Conservation (phyloP, 2,329 filamentous ascomycete genomes). For the Elsinoe ampelina region DNA sequence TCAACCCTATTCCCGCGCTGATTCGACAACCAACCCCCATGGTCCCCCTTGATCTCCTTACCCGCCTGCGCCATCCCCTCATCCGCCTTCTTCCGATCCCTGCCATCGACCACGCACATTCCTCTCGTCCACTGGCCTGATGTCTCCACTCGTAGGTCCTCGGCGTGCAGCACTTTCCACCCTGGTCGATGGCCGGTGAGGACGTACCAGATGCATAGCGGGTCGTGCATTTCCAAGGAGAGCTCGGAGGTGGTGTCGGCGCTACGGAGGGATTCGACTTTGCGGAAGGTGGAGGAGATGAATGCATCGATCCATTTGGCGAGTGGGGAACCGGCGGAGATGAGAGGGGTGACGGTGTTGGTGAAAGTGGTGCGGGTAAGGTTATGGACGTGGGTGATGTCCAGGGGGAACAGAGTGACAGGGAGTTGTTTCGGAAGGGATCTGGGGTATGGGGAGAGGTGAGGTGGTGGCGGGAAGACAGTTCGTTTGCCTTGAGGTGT, state of each 20-base stretch:
- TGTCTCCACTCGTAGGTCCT: conserved; percentile 86
- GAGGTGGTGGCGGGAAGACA: conserved; percentile 24
- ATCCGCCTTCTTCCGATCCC: conserved; percentile 48
- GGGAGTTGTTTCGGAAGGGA: conserved; percentile 34
- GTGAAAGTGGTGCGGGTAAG: conserved; percentile 34
- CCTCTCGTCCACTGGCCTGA: conserved; percentile 89
- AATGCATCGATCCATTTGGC: conserved; percentile 39
- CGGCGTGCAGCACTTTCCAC: conserved; percentile 36
- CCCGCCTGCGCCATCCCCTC: neutral
- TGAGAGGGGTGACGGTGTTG: conserved; percentile 23
- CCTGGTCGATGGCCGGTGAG: conserved; percentile 17
- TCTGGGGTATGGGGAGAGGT: conserved; percentile 32
- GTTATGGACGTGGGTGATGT: conserved; percentile 38
- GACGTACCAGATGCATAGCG: conserved; percentile 30
- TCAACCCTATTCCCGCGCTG: conserved; percentile 70
- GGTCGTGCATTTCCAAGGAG: conserved; percentile 39
- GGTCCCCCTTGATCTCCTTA: conserved; percentile 58
- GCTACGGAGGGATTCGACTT: conserved; percentile 33
- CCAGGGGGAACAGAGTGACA: conserved; percentile 40
- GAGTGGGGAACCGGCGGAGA: conserved; percentile 31
- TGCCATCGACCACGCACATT: conserved; percentile 75
- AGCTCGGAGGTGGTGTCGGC: conserved; percentile 28
- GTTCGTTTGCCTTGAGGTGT: conserved; percentile 24
- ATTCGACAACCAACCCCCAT: conserved; percentile 61
- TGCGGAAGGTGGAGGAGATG: conserved; percentile 37